A percentile compares a stretch with the other conserved stretches of the same genome.
These are phyloP conservation scores for Rosa lucieae DNA, from an alignment of 306 rosid species.

Conservation along the genomic window DNA sequence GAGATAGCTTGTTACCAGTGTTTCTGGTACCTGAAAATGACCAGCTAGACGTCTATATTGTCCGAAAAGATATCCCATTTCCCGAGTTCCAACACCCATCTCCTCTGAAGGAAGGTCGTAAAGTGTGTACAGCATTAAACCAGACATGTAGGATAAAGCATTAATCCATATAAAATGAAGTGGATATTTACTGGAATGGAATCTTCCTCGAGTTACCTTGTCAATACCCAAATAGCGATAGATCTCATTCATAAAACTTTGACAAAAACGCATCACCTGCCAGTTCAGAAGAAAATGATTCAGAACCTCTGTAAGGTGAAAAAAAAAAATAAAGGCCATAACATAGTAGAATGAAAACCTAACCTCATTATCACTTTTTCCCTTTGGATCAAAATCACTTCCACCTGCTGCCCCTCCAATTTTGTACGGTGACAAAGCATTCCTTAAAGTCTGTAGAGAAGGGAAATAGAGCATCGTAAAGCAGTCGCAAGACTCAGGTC, in stretches of 20 bases:
- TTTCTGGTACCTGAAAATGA: slow-evolving; percentile 76
- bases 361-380: slow-evolving; percentile 95
- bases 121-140: slow-evolving; percentile 35
- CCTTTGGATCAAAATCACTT: slow-evolving; percentile 98
- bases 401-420: slow-evolving; percentile 99
- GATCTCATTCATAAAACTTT: slow-evolving; percentile 95
- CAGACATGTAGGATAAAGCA: slow-evolving; percentile 24
- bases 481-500: slow-evolving; percentile 6
- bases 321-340: slow-evolving; percentile 7
- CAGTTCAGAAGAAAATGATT: slow-evolving; percentile 43
- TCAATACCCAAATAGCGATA: slow-evolving; percentile 96
- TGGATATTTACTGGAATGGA: slow-evolving; percentile 1
- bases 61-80: slow-evolving; percentile 99
- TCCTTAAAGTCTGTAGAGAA: slow-evolving; percentile 75
- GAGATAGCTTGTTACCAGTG: slow-evolving; percentile 21
- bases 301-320: slow-evolving; percentile 21
- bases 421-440: slow-evolving; percentile 94
- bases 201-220: slow-evolving; percentile 63
- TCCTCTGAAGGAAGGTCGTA: slow-evolving; percentile 99
- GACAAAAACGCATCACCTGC: slow-evolving; percentile 98
- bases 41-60: slow-evolving; percentile 96
- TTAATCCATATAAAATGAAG: slow-evolving; percentile 5
- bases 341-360: slow-evolving; percentile 21
- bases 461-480: slow-evolving; percentile 15
- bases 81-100: slow-evolving; percentile 99